Evolutionary conservation across 352 stramenopile genomes (phyloP).

Genomic region (Aphanomyces cochlioides): DNA sequence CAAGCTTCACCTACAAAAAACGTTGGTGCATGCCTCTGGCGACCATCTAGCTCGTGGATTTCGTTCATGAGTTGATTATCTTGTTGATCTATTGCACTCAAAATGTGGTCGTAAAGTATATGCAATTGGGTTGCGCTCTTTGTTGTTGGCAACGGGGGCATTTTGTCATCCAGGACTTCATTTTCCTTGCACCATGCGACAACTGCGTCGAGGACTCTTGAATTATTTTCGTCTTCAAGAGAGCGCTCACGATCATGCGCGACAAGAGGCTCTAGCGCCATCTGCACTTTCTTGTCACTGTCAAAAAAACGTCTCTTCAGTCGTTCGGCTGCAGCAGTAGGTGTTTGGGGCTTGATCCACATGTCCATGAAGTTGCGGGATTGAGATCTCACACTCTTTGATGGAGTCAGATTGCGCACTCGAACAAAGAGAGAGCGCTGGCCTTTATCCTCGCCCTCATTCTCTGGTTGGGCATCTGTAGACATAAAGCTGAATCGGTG

Average conservation of each 20-base stretch:
- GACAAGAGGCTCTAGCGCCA: slow-evolving; percentile 2
- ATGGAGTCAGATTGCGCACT: slow-evolving; percentile 17
- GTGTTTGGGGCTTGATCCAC: slow-evolving; percentile 4
- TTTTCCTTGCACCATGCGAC: slow-evolving; percentile 23
- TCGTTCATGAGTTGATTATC: slow-evolving; percentile 29
- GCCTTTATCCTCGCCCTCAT: slow-evolving; percentile 1
- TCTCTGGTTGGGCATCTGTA: too few species aligned
- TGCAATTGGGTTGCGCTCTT: neutral
- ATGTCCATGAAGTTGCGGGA: slow-evolving; percentile 27
- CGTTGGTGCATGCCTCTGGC: neutral
- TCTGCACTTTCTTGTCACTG: neutral
- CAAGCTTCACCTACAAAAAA: neutral
- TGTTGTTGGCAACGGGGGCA: neutral
- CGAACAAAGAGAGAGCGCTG: slow-evolving; percentile 27
- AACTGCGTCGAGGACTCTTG: neutral
- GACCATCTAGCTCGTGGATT: slow-evolving; percentile 7
- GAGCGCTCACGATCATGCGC: neutral
- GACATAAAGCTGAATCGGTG: too few species aligned
- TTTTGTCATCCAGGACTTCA: neutral
- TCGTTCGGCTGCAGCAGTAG: neutral
- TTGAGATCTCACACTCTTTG: slow-evolving; percentile 16
- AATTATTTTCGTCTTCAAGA: neutral
- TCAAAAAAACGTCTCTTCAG: neutral
- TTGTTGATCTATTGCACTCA: slow-evolving; percentile 23
- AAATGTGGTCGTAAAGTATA: slow-evolving; percentile 1